Percentiles rank a stretch among this genome's conserved stretches.
phyloP scores from a whole-genome alignment of 352 stramenopile species.

The Thalassiosira exigua region DNA sequence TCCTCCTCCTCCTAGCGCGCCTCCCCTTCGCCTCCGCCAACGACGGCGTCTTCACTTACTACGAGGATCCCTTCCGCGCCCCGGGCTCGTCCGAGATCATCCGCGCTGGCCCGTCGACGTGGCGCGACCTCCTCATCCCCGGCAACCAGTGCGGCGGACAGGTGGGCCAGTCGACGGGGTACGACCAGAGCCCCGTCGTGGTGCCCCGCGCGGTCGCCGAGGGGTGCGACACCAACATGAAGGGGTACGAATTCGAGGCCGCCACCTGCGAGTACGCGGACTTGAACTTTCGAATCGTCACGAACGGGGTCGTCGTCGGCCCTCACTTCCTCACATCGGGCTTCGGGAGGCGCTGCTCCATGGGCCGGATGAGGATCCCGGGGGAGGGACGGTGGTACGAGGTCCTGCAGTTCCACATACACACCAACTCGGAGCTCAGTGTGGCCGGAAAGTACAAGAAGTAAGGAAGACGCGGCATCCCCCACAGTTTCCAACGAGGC shows the following conservation, averaged over 20 bases:
- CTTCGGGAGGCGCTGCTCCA: too few relatives aligned
- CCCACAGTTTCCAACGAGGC: too few relatives aligned
- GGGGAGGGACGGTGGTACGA: background rate
- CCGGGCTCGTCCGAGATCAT: too few relatives aligned
- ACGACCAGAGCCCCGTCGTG: slow-evolving; percentile 18
- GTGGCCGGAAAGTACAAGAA: too few relatives aligned
- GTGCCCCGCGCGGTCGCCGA: background rate
- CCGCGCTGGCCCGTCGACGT: slow-evolving; percentile 20
- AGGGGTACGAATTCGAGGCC: slow-evolving; percentile 13
- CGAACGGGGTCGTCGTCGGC: slow-evolving; percentile 1
- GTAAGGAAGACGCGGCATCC: too few relatives aligned
- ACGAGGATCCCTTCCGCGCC: slow-evolving; percentile 6
- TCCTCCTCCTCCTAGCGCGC: background rate
- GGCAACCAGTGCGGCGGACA: slow-evolving; percentile 36
- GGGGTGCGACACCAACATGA: slow-evolving; percentile 10
- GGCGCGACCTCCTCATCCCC: slow-evolving; percentile 9
- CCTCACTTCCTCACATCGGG: too few relatives aligned
- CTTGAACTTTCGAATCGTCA: slow-evolving; percentile 12
- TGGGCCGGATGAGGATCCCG: slow-evolving; percentile 26
- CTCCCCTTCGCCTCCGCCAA: background rate
- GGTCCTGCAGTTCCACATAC: too few relatives aligned
- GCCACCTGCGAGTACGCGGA: slow-evolving; percentile 27
- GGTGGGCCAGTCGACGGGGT: slow-evolving; percentile 1
- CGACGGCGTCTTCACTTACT: background rate
- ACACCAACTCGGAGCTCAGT: too few relatives aligned